phyloP scores from a whole-genome alignment of 169 alveolate species.

The Plasmodium relictum region DNA sequence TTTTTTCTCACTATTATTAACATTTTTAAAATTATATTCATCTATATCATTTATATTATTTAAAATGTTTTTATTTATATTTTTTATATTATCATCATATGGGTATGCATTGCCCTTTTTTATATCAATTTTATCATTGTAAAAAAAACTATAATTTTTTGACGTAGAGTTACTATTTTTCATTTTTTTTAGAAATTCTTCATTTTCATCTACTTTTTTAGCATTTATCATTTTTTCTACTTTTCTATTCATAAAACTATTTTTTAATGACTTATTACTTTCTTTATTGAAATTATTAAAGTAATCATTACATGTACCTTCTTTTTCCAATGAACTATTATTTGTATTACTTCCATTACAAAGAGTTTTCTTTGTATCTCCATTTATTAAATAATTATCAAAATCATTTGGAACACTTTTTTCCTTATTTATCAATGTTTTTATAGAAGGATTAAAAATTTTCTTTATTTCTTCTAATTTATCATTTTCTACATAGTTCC shows the following conservation, averaged over 20 bases:
- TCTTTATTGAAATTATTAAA: neutral
- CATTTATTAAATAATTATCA: slow-evolving; percentile 9
- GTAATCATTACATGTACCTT: neutral
- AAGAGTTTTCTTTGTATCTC: neutral
- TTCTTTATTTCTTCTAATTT: slow-evolving; percentile 39
- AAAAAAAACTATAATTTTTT: neutral
- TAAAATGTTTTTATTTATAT: neutral
- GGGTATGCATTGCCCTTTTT: neutral
- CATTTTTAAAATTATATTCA: slow-evolving; percentile 53
- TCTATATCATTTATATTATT: slow-evolving; percentile 9
- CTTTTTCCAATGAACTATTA: neutral
- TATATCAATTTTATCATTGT: slow-evolving; percentile 15
- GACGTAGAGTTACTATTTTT: neutral
- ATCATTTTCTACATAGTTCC: slow-evolving; percentile 10
- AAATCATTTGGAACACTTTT: neutral
- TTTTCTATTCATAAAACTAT: slow-evolving; percentile 4
- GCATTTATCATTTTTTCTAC: neutral
- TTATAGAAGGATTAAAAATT: slow-evolving; percentile 51
- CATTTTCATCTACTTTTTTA: neutral
- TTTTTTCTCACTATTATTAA: slow-evolving; percentile 1
- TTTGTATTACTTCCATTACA: neutral
- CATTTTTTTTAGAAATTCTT: neutral
- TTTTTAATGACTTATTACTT: neutral
- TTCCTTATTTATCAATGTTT: slow-evolving; percentile 30
- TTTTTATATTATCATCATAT: neutral